These are phyloP conservation scores for Glebionis coronaria DNA, from an alignment of 129 eudicot genomes.

Conservation along the genomic window DNA sequence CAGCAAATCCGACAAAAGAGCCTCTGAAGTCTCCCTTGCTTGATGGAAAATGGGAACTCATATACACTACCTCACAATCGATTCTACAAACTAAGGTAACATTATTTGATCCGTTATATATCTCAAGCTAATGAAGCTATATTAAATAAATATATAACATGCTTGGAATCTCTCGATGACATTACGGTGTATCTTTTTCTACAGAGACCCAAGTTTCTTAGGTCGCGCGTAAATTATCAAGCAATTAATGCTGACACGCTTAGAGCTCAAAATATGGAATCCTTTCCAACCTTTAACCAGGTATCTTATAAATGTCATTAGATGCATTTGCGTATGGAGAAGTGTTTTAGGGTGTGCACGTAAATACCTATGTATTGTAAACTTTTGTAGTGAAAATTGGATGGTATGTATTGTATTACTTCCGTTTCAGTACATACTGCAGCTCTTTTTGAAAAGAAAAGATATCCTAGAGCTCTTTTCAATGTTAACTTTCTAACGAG, in stretches of 20 bases:
- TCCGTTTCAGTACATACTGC: too few relatives aligned
- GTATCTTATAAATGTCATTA: slow-evolving; percentile 18
- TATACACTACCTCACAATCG: slow-evolving; percentile 68
- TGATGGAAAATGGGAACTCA: slow-evolving; percentile 81
- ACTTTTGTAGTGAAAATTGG: too few relatives aligned
- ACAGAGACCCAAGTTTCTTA: slow-evolving; percentile 61
- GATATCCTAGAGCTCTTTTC: neutral
- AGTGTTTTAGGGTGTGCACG: too few relatives aligned
- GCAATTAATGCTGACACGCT: slow-evolving; percentile 65
- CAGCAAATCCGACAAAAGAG: slow-evolving; percentile 56
- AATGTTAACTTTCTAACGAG: slow-evolving; percentile 5
- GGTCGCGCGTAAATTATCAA: slow-evolving; percentile 64
- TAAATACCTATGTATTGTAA: too few relatives aligned
- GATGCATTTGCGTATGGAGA: too few relatives aligned
- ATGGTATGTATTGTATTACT: too few relatives aligned
- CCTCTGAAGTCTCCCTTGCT: slow-evolving; percentile 64
- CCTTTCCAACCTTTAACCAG: slow-evolving; percentile 74
- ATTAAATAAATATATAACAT: neutral
- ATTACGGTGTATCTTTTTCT: slow-evolving; percentile 8
- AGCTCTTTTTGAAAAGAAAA: too few relatives aligned
- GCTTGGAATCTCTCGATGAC: neutral
- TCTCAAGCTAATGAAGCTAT: too few relatives aligned
- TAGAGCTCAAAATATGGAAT: slow-evolving; percentile 73
- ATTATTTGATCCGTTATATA: neutral
- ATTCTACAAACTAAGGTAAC: slow-evolving; percentile 58